Conservation (phyloP, 805 yeast species). For the Wickerhamiella vanderwaltii region DNA sequence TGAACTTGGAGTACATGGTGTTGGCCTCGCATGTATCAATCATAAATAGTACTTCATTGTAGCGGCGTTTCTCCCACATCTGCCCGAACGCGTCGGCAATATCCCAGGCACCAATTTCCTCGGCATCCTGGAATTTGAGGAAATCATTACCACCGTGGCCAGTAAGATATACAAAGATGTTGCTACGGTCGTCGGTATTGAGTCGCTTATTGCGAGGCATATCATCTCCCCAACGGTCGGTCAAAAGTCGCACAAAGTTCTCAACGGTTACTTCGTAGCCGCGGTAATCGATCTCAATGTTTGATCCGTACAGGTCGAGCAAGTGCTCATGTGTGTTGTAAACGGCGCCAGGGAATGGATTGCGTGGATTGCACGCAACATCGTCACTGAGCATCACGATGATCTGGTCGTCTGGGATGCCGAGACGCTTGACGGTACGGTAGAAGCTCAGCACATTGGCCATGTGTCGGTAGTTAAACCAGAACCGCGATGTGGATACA, state of each 20-base stretch:
- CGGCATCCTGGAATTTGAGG: slow-evolving; percentile 95
- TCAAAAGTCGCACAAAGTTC: slow-evolving; percentile 78
- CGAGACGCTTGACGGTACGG: slow-evolving; percentile 88
- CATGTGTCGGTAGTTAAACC: slow-evolving; percentile 98
- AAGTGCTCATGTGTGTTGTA: slow-evolving; percentile 89
- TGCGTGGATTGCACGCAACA: slow-evolving; percentile 92
- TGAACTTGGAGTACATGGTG: slow-evolving; percentile 87
- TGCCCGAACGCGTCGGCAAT: slow-evolving; percentile 95
- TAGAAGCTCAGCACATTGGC: slow-evolving; percentile 91
- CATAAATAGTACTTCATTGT: slow-evolving; percentile 93
- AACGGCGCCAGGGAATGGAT: slow-evolving; percentile 91
- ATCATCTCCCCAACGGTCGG: slow-evolving; percentile 91
- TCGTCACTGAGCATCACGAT: slow-evolving; percentile 94
- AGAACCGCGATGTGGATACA: slow-evolving; percentile 89
- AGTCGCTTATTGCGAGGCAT: slow-evolving; percentile 88
- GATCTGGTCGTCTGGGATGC: slow-evolving; percentile 96
- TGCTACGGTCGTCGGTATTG: slow-evolving; percentile 85
- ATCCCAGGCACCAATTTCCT: slow-evolving; percentile 89
- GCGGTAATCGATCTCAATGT: slow-evolving; percentile 89
- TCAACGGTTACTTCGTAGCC: slow-evolving; percentile 98
- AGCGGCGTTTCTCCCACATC: slow-evolving; percentile 91
- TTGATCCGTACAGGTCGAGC: slow-evolving; percentile 85
- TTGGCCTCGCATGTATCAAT: slow-evolving; percentile 98
- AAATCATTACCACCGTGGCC: slow-evolving; percentile 99
- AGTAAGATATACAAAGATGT: slow-evolving; percentile 87